Percentiles rank a stretch among this genome's conserved stretches.
These are phyloP conservation scores for Monotropa hypopitys DNA, from an alignment of 179 eudicot species.

Conservation along the genomic window DNA sequence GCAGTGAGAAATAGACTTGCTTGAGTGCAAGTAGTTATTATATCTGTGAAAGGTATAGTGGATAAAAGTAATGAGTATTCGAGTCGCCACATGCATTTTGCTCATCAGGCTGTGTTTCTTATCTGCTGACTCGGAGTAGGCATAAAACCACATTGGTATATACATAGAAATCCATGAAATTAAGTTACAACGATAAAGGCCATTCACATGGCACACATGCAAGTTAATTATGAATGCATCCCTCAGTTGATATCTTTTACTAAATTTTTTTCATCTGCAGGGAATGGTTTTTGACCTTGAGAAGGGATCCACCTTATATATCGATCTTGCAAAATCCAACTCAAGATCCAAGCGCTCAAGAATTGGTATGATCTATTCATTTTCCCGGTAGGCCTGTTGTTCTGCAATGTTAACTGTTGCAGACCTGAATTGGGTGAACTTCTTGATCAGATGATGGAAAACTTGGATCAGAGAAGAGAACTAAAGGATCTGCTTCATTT, in stretches of 20 bases:
- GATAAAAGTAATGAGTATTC: not conserved
- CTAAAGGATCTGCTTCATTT: slow-evolving; percentile 42
- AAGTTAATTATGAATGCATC: not conserved
- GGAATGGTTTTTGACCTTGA: slow-evolving; percentile 92
- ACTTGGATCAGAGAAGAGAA: slow-evolving; percentile 50
- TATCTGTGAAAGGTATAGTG: not conserved
- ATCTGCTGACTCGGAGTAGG: not conserved
- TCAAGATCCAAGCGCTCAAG: slow-evolving; percentile 85
- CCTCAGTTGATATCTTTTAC: not conserved
- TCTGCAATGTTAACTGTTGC: not conserved
- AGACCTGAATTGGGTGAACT: slow-evolving; percentile 6
- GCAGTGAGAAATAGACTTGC: not conserved
- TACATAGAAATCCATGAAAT: not conserved
- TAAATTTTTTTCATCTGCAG: slow-evolving; percentile 21
- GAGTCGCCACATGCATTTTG: too few species aligned
- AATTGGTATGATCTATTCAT: slow-evolving; percentile 32
- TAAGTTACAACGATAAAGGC: not conserved
- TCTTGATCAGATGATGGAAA: slow-evolving; percentile 49
- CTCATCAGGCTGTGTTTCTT: slow-evolving; percentile 4
- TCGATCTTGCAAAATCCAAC: slow-evolving; percentile 92
- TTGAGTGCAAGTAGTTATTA: not conserved
- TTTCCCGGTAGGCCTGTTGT: not conserved
- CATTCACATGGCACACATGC: not conserved
- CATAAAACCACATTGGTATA: not conserved
- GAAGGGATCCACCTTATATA: slow-evolving; percentile 60